phyloP scores from a whole-genome alignment of 768 basidiomycete genomes.

The Russula sp. region DNA sequence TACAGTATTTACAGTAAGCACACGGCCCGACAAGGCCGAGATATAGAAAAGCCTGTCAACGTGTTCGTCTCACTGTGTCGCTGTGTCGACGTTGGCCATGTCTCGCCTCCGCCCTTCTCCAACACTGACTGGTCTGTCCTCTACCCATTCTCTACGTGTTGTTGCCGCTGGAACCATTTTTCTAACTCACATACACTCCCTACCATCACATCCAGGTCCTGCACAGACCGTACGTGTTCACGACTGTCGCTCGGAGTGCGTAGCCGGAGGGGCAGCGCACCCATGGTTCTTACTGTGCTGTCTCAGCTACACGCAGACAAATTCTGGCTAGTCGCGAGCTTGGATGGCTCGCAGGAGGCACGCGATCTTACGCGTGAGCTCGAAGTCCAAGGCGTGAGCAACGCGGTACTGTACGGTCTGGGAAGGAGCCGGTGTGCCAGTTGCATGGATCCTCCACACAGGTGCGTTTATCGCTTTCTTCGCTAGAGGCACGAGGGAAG shows the following conservation, averaged over 20 bases:
- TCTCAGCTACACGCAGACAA: conserved; percentile 66
- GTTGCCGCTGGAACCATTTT: conserved; percentile 80
- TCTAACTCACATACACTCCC: conserved; percentile 60
- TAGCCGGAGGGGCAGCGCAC: conserved; percentile 66
- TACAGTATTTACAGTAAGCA: no score
- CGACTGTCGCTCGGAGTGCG: conserved; percentile 45
- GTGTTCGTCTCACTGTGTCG: background rate
- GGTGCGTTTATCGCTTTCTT: conserved; percentile 36
- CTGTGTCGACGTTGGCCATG: conserved; percentile 20
- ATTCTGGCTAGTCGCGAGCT: conserved; percentile 64
- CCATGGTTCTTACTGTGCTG: conserved; percentile 60
- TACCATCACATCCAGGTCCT: conserved; percentile 55
- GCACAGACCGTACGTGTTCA: conserved; percentile 62
- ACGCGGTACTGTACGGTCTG: conserved; percentile 72
- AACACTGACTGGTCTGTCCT: conserved; percentile 8
- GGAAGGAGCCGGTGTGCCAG: conserved; percentile 66
- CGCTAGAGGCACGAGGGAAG: background rate
- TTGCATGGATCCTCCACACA: conserved; percentile 76
- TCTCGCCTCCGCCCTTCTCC: conserved; percentile 27
- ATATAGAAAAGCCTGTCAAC: no score
- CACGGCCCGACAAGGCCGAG: no score
- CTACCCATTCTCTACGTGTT: conserved; percentile 50
- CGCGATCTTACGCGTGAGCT: conserved; percentile 55
- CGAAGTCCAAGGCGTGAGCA: conserved; percentile 60
- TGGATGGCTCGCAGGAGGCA: conserved; percentile 70